Evolutionary conservation across 108 stramenopile genomes (phyloP).

Genomic region (Cyclotella choctawhatcheeana): DNA sequence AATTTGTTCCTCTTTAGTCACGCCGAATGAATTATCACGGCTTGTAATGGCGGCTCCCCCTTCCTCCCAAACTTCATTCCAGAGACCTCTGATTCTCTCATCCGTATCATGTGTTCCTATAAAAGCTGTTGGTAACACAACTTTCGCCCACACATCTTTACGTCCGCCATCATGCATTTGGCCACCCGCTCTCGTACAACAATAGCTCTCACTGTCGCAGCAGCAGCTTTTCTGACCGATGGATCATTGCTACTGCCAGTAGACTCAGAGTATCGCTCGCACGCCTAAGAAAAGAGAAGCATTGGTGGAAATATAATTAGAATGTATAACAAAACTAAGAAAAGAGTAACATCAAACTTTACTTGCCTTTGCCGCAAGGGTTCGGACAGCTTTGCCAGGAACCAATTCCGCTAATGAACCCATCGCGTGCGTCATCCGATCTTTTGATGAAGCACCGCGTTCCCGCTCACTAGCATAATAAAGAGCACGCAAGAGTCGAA

Average conservation of each 20-base stretch:
- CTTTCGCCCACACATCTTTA: slow-evolving; percentile 70
- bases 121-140: slow-evolving; percentile 76
- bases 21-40: slow-evolving; percentile 55
- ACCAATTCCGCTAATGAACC: slow-evolving; percentile 69
- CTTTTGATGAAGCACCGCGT: slow-evolving; percentile 70
- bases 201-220: slow-evolving; percentile 75
- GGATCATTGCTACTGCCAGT: slow-evolving; percentile 66
- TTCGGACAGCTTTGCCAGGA: slow-evolving; percentile 70
- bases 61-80: slow-evolving; percentile 91
- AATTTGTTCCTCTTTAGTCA: slow-evolving; percentile 68
- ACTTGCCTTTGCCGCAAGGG: slow-evolving; percentile 29
- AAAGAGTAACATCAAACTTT: background rate
- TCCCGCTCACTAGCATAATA: slow-evolving; percentile 82
- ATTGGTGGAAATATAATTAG: background rate
- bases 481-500: slow-evolving; percentile 80
- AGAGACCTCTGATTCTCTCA: slow-evolving; percentile 59
- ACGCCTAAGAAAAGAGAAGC: slow-evolving; percentile 29
- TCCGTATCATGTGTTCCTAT: slow-evolving; percentile 80
- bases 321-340: background rate
- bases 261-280: slow-evolving; percentile 67
- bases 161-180: slow-evolving; percentile 80
- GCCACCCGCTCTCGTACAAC: slow-evolving; percentile 72
- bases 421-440: slow-evolving; percentile 73
- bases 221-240: slow-evolving; percentile 67
- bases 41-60: slow-evolving; percentile 53